Evolutionary conservation across 108 stramenopile species (phyloP).

Genomic region (Cyclotella baltica): DNA sequence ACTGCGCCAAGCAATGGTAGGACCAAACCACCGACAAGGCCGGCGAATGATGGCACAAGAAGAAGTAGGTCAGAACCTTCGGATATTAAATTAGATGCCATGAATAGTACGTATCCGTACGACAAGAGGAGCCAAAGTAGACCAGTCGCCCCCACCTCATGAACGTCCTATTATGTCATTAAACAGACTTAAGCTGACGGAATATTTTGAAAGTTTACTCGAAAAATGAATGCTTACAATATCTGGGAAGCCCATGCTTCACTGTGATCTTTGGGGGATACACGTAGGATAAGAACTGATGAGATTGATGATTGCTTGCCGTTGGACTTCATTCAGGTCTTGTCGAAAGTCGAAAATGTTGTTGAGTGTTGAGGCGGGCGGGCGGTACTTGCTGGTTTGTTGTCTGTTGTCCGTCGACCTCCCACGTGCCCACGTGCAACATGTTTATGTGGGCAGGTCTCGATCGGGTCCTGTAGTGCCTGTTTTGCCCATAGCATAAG

Average conservation of each 20-base stretch:
- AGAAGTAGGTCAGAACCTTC: conserved; percentile 97
- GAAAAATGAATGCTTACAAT: conserved; percentile 26
- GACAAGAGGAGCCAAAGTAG: conserved; percentile 84
- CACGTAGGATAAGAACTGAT: too few species aligned
- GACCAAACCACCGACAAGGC: conserved; percentile 94
- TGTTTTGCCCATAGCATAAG: too few species aligned
- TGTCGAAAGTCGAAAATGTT: too few species aligned
- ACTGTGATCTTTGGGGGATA: too few species aligned
- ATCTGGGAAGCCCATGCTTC: conserved; percentile 25
- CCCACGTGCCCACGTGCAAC: too few species aligned
- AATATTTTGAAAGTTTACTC: background rate
- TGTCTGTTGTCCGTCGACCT: too few species aligned
- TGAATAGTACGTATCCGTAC: conserved; percentile 94
- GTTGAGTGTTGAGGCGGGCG: too few species aligned
- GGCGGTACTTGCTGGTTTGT: too few species aligned
- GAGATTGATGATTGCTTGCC: too few species aligned
- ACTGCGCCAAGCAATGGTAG: conserved; percentile 97
- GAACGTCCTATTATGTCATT: conserved; percentile 22
- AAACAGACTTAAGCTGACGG: background rate
- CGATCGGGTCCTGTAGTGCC: too few species aligned
- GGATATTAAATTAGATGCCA: conserved; percentile 91
- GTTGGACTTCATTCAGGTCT: too few species aligned
- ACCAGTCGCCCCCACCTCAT: conserved; percentile 39
- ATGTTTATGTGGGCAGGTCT: too few species aligned
- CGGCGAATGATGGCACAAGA: conserved; percentile 90